phyloP scores from a whole-genome alignment of 139 green algal species.

The Zygnema circumcarinatum region DNA sequence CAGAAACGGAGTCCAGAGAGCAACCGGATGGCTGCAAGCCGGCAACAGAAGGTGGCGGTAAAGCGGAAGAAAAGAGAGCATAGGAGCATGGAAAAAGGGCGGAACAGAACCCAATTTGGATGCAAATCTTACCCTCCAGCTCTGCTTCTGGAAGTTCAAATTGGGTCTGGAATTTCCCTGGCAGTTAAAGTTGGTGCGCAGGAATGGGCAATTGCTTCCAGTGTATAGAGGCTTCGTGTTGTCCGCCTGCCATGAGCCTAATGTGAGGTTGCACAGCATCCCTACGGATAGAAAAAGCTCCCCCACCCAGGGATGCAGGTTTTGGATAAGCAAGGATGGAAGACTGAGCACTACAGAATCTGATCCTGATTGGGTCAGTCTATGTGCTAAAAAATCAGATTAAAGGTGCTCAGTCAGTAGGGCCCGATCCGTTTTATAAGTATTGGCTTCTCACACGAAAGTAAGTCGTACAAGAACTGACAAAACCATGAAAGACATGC shows the following conservation, averaged over 20 bases:
- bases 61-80: neutral
- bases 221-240: neutral
- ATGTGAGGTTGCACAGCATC: neutral
- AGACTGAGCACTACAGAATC: too few relatives aligned
- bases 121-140: neutral
- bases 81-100: neutral
- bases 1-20: neutral
- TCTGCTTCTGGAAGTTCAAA: neutral
- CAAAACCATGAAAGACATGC: too few relatives aligned
- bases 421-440: too few relatives aligned
- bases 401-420: too few relatives aligned
- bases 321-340: too few relatives aligned
- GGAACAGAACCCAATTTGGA: neutral
- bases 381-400: too few relatives aligned
- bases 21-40: neutral
- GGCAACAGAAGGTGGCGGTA: neutral
- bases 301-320: too few relatives aligned
- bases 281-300: too few relatives aligned
- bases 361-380: too few relatives aligned
- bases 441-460: too few relatives aligned
- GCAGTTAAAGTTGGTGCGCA: neutral
- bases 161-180: neutral
- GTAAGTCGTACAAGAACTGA: too few relatives aligned
- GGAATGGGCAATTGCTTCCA: neutral
- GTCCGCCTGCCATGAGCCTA: neutral